Evolutionary conservation across 805 yeast species (phyloP).

Genomic region (Yarrowia sp.): DNA sequence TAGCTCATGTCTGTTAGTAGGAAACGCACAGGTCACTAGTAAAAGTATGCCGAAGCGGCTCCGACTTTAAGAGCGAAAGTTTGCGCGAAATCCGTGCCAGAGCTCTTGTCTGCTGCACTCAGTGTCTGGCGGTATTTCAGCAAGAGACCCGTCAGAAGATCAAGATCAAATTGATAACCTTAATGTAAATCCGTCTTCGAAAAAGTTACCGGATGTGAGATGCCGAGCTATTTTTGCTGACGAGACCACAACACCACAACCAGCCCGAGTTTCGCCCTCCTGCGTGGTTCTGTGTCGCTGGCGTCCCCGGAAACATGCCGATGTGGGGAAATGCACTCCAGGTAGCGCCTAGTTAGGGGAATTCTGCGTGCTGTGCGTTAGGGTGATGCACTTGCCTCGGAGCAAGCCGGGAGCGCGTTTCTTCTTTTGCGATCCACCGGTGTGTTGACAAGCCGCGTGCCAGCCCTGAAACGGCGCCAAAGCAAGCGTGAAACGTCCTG

Average conservation of each 20-base stretch:
- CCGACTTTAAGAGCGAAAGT: too few species aligned
- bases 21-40: too few species aligned
- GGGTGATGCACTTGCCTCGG: background rate
- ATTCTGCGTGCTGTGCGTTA: background rate
- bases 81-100: background rate
- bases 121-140: background rate
- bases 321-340: background rate
- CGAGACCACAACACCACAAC: too few species aligned
- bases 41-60: too few species aligned
- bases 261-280: too few species aligned
- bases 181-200: too few species aligned
- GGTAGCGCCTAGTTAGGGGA: background rate
- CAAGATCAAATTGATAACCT: slow-evolving; percentile 14
- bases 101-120: background rate
- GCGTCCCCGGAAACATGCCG: background rate
- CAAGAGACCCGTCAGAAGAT: background rate
- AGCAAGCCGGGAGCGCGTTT: background rate
- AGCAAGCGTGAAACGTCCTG: background rate
- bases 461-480: background rate
- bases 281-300: too few species aligned
- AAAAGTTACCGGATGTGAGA: background rate
- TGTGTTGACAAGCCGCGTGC: background rate
- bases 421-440: too few species aligned
- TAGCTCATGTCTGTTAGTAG: too few species aligned
- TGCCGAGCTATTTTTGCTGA: slow-evolving; percentile 1